These are phyloP conservation scores for Ploettnerulaceae sp. DNA, from an alignment of 2,329 filamentous ascomycete genomes.

Conservation along the genomic window DNA sequence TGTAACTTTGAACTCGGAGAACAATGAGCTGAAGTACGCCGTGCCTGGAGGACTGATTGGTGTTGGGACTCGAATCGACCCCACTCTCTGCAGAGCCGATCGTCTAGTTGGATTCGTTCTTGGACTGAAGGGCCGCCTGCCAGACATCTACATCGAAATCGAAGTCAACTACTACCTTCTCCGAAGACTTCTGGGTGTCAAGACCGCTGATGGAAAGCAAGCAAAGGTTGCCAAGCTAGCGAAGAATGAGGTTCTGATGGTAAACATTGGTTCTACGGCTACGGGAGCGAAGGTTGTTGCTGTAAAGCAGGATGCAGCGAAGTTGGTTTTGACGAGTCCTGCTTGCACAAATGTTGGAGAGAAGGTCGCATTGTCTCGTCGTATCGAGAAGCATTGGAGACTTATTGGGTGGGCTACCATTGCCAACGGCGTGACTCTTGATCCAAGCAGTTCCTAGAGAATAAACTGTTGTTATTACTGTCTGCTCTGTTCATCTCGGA, in stretches of 20 bases:
- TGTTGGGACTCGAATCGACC: constrained; percentile 96
- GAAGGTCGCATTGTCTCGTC: constrained; percentile 92
- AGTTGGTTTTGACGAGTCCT: constrained; percentile 85
- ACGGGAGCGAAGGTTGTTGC: constrained; percentile 96
- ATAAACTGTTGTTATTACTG: constrained; percentile 3
- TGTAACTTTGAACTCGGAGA: constrained; percentile 91
- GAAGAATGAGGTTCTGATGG: constrained; percentile 99
- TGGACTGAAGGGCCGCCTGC: constrained; percentile 86
- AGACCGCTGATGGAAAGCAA: constrained; percentile 97
- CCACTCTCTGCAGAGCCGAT: constrained; percentile 96
- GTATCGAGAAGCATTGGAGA: constrained; percentile 99
- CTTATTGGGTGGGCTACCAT: constrained; percentile 81
- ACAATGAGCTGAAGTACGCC: constrained; percentile 97
- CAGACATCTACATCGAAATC: constrained; percentile 96
- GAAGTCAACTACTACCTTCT: constrained; percentile 99
- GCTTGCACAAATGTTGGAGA: constrained; percentile 97
- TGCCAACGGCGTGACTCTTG: constrained; percentile 33
- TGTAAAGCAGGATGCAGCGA: constrained; percentile 96
- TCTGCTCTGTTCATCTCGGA: constrained; percentile 18
- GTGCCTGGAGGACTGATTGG: constrained; percentile 96
- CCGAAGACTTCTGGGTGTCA: constrained; percentile 88
- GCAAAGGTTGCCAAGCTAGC: constrained; percentile 97
- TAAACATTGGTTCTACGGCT: constrained; percentile 97
- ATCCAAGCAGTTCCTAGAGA: constrained; percentile 31
- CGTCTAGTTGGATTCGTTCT: constrained; percentile 97